Evolutionary conservation across 805 yeast genomes (phyloP).

Genomic region (Yarrowia yakushimensis): DNA sequence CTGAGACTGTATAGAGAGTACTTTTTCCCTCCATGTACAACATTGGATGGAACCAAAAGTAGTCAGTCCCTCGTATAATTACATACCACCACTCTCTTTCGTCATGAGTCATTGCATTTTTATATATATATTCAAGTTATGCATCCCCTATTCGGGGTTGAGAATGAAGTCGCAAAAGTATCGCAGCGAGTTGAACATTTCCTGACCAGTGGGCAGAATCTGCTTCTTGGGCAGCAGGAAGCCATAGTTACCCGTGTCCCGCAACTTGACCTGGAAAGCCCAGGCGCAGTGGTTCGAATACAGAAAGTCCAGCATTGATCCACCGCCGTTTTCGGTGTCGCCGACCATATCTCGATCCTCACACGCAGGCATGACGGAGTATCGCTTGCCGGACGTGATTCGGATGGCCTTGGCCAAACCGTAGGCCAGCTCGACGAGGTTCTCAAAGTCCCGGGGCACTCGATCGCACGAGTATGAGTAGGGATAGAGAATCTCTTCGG

Average conservation of each 20-base stretch:
- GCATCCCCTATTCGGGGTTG: slow-evolving; percentile 22
- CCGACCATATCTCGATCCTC: slow-evolving; percentile 47
- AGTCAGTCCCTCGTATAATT: too few relatives aligned
- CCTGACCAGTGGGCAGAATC: slow-evolving; percentile 74
- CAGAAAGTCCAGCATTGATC: slow-evolving; percentile 78
- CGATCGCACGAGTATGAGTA: slow-evolving; percentile 75
- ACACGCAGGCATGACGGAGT: slow-evolving; percentile 74
- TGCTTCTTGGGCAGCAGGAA: slow-evolving; percentile 68
- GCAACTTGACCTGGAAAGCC: slow-evolving; percentile 78
- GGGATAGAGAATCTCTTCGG: slow-evolving; percentile 79
- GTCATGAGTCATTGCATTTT: slow-evolving; percentile 6
- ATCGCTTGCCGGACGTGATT: slow-evolving; percentile 56
- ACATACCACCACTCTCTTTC: too few relatives aligned
- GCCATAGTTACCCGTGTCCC: slow-evolving; percentile 82
- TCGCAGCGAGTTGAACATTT: slow-evolving; percentile 61
- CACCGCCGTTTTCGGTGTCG: slow-evolving; percentile 73
- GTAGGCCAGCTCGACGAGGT: slow-evolving; percentile 73
- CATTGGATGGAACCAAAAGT: too few relatives aligned
- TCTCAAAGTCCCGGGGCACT: slow-evolving; percentile 74
- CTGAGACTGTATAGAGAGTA: too few relatives aligned
- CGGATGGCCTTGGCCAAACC: slow-evolving; percentile 76
- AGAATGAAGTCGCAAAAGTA: slow-evolving; percentile 56
- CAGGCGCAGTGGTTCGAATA: slow-evolving; percentile 75
- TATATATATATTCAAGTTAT: background rate
- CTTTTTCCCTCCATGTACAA: too few relatives aligned